Conservation (phyloP, 2,329 filamentous ascomycete genomes). For the Aspergillus pseudoviridinutans region DNA sequence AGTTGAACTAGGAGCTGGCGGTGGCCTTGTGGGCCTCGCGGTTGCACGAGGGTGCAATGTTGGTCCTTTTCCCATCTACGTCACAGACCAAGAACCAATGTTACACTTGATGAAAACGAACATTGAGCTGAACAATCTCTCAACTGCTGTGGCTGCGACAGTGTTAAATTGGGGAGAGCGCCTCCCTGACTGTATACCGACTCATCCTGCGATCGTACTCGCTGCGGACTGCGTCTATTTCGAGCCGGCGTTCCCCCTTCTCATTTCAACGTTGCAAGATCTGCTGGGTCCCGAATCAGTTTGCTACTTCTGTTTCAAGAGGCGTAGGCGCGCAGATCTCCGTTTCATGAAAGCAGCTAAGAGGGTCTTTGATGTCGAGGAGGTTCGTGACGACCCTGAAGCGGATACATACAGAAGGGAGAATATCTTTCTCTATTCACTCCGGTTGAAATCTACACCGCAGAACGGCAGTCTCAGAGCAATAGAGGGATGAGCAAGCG, state of each 20-base stretch:
- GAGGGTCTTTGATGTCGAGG: conserved; percentile 62
- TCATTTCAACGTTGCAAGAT: conserved; percentile 72
- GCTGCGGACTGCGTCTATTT: conserved; percentile 97
- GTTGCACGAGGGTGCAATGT: conserved; percentile 55
- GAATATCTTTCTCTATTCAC: conserved; percentile 37
- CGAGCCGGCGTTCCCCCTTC: conserved; percentile 86
- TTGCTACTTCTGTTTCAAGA: conserved; percentile 94
- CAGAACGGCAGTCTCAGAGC: not conserved
- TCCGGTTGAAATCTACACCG: conserved; percentile 23
- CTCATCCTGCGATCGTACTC: conserved; percentile 73
- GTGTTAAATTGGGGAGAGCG: conserved; percentile 73
- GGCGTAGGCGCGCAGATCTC: conserved; percentile 74
- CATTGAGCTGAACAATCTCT: conserved; percentile 72
- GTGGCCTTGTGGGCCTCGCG: conserved; percentile 73
- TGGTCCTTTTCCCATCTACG: conserved; percentile 55
- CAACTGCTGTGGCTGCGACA: conserved; percentile 58
- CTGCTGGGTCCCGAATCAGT: conserved; percentile 63
- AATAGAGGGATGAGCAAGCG: not conserved
- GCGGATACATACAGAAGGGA: conserved; percentile 33
- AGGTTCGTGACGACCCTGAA: conserved; percentile 55
- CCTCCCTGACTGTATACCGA: conserved; percentile 35
- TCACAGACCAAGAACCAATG: conserved; percentile 90
- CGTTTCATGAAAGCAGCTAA: conserved; percentile 69
- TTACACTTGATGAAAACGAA: conserved; percentile 80
- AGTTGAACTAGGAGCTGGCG: conserved; percentile 87